Conservation (phyloP, 1,139 yeast genomes). For the Blastobotrys malaysiensis region DNA sequence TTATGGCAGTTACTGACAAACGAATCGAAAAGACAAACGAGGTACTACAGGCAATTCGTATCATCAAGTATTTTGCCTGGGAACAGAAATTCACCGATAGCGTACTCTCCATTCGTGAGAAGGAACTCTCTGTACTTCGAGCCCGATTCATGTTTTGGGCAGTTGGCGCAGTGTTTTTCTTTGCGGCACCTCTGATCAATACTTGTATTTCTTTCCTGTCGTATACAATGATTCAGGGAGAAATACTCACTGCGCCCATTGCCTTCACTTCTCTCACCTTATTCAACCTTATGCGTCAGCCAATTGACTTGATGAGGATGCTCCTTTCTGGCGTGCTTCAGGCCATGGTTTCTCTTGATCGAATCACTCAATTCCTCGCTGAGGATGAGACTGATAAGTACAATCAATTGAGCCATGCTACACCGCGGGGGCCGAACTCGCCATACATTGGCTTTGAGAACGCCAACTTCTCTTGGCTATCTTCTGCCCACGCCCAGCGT, state of each 20-base stretch:
- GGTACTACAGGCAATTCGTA: conserved; percentile 86
- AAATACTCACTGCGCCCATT: conserved; percentile 74
- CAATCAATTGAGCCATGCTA: too few relatives aligned
- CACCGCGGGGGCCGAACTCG: conserved; percentile 47
- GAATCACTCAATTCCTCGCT: conserved; percentile 70
- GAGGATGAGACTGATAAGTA: conserved; percentile 81
- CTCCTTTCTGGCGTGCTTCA: conserved; percentile 80
- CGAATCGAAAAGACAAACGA: conserved; percentile 91
- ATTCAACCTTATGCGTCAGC: conserved; percentile 75
- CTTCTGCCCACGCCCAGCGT: too few relatives aligned
- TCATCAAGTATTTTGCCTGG: conserved; percentile 95
- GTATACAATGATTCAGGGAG: conserved; percentile 66
- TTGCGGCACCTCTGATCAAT: conserved; percentile 71
- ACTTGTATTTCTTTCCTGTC: conserved; percentile 75
- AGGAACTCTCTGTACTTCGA: conserved; percentile 58
- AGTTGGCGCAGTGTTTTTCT: conserved; percentile 61
- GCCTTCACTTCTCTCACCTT: conserved; percentile 88
- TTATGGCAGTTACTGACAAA: conserved; percentile 75
- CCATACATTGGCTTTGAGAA: conserved; percentile 72
- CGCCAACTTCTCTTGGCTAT: conserved; percentile 78
- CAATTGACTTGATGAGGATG: conserved; percentile 82
- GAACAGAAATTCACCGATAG: conserved; percentile 74
- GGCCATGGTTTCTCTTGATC: conserved; percentile 81
- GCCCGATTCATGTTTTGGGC: conserved; percentile 65
- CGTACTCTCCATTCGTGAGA: conserved; percentile 63